phyloP scores from a whole-genome alignment of 306 rosid species.

The Trifolium dubium region DNA sequence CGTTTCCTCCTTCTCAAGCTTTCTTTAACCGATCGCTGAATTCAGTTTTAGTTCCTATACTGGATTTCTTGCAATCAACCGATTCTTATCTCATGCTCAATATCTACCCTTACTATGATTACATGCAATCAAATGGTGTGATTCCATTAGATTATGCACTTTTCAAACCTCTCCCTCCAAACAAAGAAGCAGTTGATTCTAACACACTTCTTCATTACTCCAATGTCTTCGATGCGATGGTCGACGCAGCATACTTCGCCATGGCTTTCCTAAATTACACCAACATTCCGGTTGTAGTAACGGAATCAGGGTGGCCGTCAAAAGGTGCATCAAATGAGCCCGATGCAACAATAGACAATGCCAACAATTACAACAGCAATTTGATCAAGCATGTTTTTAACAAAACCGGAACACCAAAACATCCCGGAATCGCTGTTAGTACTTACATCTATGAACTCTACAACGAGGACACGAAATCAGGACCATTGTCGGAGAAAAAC shows the following conservation, averaged over 20 bases:
- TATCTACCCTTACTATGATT: conserved; percentile 83
- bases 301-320: conserved; percentile 91
- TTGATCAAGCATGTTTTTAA: conserved; percentile 73
- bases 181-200: conserved; percentile 87
- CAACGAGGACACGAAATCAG: conserved; percentile 70
- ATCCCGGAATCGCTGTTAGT: conserved; percentile 71
- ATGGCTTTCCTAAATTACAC: conserved; percentile 79
- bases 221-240: conserved; percentile 84
- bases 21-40: conserved; percentile 72
- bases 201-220: conserved; percentile 81
- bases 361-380: conserved; percentile 85
- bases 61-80: conserved; percentile 76
- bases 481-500: conserved; percentile 72
- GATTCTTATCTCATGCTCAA: conserved; percentile 76
- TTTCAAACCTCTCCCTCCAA: conserved; percentile 68
- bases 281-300: conserved; percentile 69
- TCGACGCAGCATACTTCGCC: conserved; percentile 79
- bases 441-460: conserved; percentile 83
- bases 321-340: conserved; percentile 71
- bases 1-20: conserved; percentile 91
- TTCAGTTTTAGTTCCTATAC: conserved; percentile 73
- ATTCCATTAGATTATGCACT: conserved; percentile 84
- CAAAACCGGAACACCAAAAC: conserved; percentile 84
- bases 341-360: conserved; percentile 80
- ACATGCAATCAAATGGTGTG: conserved; percentile 80